Evolutionary conservation across 2,329 filamentous ascomycete species (phyloP), one percentile per base, ranked within the genome.

Genomic region (Zymoseptoria brevis): DNA sequence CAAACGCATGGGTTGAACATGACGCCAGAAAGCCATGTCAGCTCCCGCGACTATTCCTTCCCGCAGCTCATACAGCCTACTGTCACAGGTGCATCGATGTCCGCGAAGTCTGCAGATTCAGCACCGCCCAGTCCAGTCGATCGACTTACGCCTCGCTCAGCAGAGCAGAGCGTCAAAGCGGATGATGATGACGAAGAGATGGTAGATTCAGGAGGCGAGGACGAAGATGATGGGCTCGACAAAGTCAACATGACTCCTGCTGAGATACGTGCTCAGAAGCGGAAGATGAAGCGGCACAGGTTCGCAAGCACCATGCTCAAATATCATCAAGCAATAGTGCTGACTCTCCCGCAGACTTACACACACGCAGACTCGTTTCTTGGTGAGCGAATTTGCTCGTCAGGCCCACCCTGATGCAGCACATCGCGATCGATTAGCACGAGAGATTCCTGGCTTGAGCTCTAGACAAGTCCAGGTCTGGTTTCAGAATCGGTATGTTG

Each of bases 371-470:
- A 96, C 93, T n/a, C 87, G 93, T 13, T 97, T 96, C 69, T 79
- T 97, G 58, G 96, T 96, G 90, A 96, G 90, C 75, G 92, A 97
- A 73, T 97, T 96, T 70, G 89, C 91, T 59, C 91, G 94, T 68
- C 91, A 97, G 72, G 90, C 92, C 22, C 92, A 96, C 72, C 92
- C 92, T 7, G 92, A 97, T 75, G 92, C 92, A 49, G 89, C 89
- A 53, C 91, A 96, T 73, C 83, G 92, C 63, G 92, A 96, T 72
- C 83, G 90, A 53, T 79, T 97, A 45, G 93, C 92, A 3, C 81
- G 88, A 63, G 90, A 96, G 72, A 96, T 97, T 52, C 92, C 93
- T 30, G 93, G 92, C 0, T 77, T 97, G 54, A 96, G 89, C 68
- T 90, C 92, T 45, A 85, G 92, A 62, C 92, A 97, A 73, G 93